These are phyloP conservation scores for Luvunga scandens DNA, from an alignment of 345 rosid species.

Conservation along the genomic window DNA sequence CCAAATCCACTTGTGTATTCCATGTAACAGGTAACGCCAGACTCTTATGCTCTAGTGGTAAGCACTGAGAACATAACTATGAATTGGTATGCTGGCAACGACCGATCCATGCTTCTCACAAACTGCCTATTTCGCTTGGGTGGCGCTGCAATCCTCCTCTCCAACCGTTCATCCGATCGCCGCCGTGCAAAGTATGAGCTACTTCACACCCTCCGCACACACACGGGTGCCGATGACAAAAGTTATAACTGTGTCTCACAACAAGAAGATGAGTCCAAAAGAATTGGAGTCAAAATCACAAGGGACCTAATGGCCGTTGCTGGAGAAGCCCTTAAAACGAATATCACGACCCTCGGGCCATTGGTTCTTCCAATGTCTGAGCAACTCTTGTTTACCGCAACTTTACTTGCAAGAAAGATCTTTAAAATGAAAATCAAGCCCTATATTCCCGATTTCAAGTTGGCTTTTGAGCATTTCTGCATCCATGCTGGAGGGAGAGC, in stretches of 20 bases:
- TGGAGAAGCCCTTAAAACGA: conserved; percentile 60
- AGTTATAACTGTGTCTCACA: conserved; percentile 50
- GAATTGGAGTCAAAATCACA: conserved; percentile 47
- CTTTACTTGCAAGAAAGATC: conserved; percentile 37
- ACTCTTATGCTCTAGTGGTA: conserved; percentile 56
- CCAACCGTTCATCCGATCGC: conserved; percentile 42
- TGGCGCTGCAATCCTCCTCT: conserved; percentile 53
- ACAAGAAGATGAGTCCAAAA: conserved; percentile 45
- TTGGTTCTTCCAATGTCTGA: conserved; percentile 60
- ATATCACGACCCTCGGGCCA: conserved; percentile 64
- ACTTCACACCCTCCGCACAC: conserved; percentile 52
- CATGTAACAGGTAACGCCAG: conserved; percentile 35
- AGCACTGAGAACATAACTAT: conserved; percentile 54
- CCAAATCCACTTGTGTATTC: neutral
- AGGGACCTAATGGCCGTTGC: conserved; percentile 62
- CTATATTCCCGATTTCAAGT: conserved; percentile 62
- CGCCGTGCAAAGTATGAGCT: conserved; percentile 49
- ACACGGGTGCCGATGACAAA: conserved; percentile 51
- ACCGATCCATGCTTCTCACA: conserved; percentile 55
- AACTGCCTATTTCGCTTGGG: conserved; percentile 60
- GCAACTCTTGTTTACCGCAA: conserved; percentile 43
- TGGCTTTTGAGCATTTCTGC: conserved; percentile 77
- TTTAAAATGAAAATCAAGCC: conserved; percentile 45
- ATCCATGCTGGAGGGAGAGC: conserved; percentile 71
- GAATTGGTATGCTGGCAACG: conserved; percentile 49